Evolutionary conservation across 306 rosid genomes (phyloP).

Genomic region (Cucurbita moschata): DNA sequence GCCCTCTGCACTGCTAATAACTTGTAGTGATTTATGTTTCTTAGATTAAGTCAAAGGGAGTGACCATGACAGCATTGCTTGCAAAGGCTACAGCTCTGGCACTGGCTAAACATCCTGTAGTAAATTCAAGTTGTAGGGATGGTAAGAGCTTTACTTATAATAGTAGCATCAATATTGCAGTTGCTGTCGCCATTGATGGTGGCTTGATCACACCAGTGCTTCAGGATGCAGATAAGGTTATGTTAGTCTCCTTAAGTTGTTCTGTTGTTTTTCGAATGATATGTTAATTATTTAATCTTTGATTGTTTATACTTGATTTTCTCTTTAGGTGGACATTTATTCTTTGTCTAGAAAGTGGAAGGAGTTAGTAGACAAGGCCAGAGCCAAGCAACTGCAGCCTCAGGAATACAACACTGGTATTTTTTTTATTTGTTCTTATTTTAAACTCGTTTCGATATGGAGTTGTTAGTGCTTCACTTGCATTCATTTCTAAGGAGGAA

Average conservation of each 20-base stretch:
- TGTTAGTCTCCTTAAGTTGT: background rate
- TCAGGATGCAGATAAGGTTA: slow-evolving; percentile 90
- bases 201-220: slow-evolving; percentile 92
- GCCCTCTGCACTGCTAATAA: background rate
- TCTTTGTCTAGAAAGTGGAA: slow-evolving; percentile 93
- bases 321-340: slow-evolving; percentile 62
- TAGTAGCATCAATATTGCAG: slow-evolving; percentile 75
- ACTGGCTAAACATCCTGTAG: slow-evolving; percentile 65
- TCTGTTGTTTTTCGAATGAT: slow-evolving; percentile 3
- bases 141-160: slow-evolving; percentile 90
- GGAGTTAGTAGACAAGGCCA: slow-evolving; percentile 88
- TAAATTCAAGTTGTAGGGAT: slow-evolving; percentile 89
- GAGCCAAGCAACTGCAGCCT: slow-evolving; percentile 95
- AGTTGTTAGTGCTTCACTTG: background rate
- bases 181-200: slow-evolving; percentile 86
- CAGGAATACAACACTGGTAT: slow-evolving; percentile 76
- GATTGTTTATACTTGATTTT: slow-evolving; percentile 9
- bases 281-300: background rate
- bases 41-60: slow-evolving; percentile 91
- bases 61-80: slow-evolving; percentile 97
- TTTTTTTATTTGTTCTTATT: background rate
- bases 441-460: background rate
- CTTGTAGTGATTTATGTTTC: background rate
- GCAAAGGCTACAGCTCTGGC: slow-evolving; percentile 98
- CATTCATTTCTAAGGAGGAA: background rate